phyloP scores from a whole-genome alignment of 306 rosid genomes.

The Canavalia ensiformis region DNA sequence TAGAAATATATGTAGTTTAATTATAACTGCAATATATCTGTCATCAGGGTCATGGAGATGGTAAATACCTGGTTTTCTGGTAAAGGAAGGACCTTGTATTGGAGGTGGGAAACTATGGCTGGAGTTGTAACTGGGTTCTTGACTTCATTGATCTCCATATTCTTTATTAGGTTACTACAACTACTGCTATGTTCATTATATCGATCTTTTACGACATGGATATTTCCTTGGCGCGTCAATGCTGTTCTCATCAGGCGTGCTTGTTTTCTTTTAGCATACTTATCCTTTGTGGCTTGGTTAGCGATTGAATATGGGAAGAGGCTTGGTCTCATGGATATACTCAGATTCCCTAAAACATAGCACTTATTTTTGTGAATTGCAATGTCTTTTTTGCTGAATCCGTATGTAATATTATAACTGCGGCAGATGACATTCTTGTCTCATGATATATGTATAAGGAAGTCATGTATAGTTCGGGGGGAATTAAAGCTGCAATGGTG shows the following conservation, averaged over 20 bases:
- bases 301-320: conserved; percentile 71
- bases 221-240: conserved; percentile 45
- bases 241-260: conserved; percentile 53
- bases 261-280: conserved; percentile 71
- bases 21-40: conserved; percentile 29
- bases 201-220: conserved; percentile 44
- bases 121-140: conserved; percentile 76
- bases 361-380: conserved; percentile 51
- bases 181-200: conserved; percentile 56
- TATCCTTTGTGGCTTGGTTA: conserved; percentile 73
- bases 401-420: conserved; percentile 41
- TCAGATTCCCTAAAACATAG: conserved; percentile 51
- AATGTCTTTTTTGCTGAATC: conserved; percentile 13
- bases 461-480: conserved; percentile 51
- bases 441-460: conserved; percentile 33
- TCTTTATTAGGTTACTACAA: conserved; percentile 60
- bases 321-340: conserved; percentile 66
- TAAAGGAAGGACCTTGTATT: conserved; percentile 53
- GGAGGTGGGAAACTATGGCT: conserved; percentile 78
- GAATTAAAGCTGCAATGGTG: conserved; percentile 26
- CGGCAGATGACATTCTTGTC: conserved; percentile 42
- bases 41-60: conserved; percentile 72
- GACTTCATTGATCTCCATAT: conserved; percentile 75
- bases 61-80: conserved; percentile 62
- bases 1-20: conserved; percentile 10